Conservation (phyloP, 2,329 filamentous ascomycete species). For the Fusarium albosuccineum region DNA sequence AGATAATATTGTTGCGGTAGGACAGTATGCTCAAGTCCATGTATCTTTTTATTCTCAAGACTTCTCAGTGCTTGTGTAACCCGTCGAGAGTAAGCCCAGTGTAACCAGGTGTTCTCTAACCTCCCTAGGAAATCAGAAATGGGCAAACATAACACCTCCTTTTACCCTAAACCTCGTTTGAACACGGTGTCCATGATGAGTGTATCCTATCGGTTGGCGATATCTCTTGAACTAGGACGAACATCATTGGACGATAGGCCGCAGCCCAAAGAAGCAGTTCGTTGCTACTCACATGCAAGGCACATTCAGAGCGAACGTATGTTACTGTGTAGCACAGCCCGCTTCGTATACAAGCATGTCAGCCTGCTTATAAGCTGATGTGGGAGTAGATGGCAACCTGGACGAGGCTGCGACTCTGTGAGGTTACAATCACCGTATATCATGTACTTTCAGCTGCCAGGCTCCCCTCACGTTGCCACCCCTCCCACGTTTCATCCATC, state of each 20-base stretch:
- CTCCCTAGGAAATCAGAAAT: too few relatives aligned
- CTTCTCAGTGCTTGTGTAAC: too few relatives aligned
- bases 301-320: background rate
- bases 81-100: too few relatives aligned
- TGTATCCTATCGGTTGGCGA: too few relatives aligned
- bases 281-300: constrained; percentile 2
- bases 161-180: too few relatives aligned
- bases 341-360: background rate
- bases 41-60: too few relatives aligned
- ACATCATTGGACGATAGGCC: background rate
- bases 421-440: constrained; percentile 8
- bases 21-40: too few relatives aligned
- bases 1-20: too few relatives aligned
- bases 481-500: constrained; percentile 22
- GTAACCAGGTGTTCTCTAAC: too few relatives aligned
- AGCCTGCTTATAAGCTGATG: constrained; percentile 25
- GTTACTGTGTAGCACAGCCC: background rate
- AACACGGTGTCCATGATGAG: too few relatives aligned
- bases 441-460: constrained; percentile 24
- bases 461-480: constrained; percentile 1
- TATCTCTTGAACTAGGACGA: background rate
- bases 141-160: too few relatives aligned
- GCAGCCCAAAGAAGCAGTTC: background rate
- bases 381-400: background rate
- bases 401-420: background rate